Evolutionary conservation across 371 early-diverging fungal species (phyloP).

Genomic region (Saksenaea vasiformis): DNA sequence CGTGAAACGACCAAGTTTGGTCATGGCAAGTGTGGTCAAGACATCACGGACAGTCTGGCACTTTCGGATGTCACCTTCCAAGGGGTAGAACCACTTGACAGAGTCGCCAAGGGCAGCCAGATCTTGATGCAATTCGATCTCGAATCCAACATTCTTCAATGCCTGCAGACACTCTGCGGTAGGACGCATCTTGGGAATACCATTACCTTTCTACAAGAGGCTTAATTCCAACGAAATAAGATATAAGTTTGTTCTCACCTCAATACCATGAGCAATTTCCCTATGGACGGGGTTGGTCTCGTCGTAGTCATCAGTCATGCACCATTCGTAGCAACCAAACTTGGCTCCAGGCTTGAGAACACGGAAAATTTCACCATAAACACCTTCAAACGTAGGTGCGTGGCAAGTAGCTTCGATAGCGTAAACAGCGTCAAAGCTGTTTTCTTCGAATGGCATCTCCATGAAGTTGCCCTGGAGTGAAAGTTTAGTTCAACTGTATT

Average conservation of each 20-base stretch:
- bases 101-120: slow-evolving; percentile 67
- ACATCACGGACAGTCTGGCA: slow-evolving; percentile 64
- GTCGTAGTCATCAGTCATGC: slow-evolving; percentile 84
- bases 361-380: slow-evolving; percentile 87
- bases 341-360: slow-evolving; percentile 89
- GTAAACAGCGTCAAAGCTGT: slow-evolving; percentile 82
- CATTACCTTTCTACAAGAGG: slow-evolving; percentile 63
- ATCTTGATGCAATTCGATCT: slow-evolving; percentile 70
- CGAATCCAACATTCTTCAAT: slow-evolving; percentile 83
- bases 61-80: slow-evolving; percentile 65
- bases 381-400: slow-evolving; percentile 79
- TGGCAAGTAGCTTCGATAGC: slow-evolving; percentile 95
- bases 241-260: slow-evolving; percentile 35
- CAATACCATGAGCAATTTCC: slow-evolving; percentile 79
- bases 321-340: slow-evolving; percentile 94
- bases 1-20: slow-evolving; percentile 57
- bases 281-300: slow-evolving; percentile 71
- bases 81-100: slow-evolving; percentile 82
- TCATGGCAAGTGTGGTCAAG: slow-evolving; percentile 55
- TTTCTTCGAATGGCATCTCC: slow-evolving; percentile 87
- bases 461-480: slow-evolving; percentile 82
- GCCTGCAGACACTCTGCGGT: slow-evolving; percentile 72
- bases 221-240: not conserved
- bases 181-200: slow-evolving; percentile 82
- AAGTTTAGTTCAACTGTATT: not conserved